Conservation (phyloP, 345 rosid species). For the Euclidium syriacum region DNA sequence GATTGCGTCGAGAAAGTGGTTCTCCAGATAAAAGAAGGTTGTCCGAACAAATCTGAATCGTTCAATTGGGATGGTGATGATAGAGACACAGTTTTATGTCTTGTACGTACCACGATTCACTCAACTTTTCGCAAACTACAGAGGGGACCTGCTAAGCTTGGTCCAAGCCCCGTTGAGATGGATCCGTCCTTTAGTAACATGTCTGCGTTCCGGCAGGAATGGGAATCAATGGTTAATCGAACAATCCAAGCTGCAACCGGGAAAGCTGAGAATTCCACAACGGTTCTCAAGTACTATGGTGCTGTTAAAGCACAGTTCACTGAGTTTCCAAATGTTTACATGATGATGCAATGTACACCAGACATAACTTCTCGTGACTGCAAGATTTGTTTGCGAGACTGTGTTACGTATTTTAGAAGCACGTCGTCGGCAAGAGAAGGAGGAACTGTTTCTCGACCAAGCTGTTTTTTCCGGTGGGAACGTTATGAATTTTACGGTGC, state of each 20-base stretch:
- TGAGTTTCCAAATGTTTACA: too few species aligned
- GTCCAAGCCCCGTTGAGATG: background rate
- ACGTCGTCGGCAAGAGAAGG: constrained; percentile 37
- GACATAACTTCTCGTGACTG: too few species aligned
- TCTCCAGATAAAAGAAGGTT: background rate
- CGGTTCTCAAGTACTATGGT: too few species aligned
- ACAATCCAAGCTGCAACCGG: background rate
- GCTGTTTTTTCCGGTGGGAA: too few species aligned
- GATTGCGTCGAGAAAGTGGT: background rate
- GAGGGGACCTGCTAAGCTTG: background rate
- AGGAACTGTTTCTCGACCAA: too few species aligned
- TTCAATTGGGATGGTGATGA: background rate
- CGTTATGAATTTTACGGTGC: too few species aligned
- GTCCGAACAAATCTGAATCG: constrained; percentile 31
- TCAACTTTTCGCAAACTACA: constrained; percentile 18
- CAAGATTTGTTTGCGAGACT: too few species aligned
- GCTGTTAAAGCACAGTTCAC: too few species aligned
- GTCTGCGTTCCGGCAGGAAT: constrained; percentile 14
- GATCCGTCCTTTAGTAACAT: background rate
- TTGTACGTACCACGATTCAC: constrained; percentile 21
- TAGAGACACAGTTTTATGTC: constrained; percentile 6
- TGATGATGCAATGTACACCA: too few species aligned
- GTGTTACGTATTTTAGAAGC: background rate
- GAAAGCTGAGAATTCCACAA: too few species aligned
- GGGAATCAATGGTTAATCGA: background rate